Evolutionary conservation across 78 protist species (phyloP).

Genomic region (Isochrysis galbana): DNA sequence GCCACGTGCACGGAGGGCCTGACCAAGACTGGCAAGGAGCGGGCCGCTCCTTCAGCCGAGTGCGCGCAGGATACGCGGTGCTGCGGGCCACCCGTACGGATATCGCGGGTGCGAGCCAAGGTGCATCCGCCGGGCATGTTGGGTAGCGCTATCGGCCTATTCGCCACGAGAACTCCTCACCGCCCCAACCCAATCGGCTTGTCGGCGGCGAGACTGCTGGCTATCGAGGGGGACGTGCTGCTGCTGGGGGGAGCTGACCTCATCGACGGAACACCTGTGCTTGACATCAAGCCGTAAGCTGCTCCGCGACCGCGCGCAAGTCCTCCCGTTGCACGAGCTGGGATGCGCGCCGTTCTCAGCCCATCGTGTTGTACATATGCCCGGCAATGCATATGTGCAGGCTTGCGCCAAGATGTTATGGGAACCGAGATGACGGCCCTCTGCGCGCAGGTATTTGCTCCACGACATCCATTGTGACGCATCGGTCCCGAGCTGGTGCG

Average conservation of each 20-base stretch:
- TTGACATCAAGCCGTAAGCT: neutral
- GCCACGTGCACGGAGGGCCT: no score
- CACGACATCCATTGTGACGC: neutral
- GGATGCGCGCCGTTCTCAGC: no score
- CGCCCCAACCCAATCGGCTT: slow-evolving; percentile 34
- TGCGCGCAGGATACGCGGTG: neutral
- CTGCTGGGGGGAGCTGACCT: neutral
- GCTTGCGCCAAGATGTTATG: no score
- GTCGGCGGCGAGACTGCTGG: neutral
- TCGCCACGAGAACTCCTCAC: slow-evolving; percentile 35
- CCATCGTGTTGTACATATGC: no score
- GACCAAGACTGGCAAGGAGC: neutral
- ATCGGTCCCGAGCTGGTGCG: neutral
- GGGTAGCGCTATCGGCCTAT: slow-evolving; percentile 3
- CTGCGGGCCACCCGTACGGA: neutral
- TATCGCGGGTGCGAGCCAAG: neutral
- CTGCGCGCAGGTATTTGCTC: no score
- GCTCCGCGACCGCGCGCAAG: neutral
- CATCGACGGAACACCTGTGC: neutral
- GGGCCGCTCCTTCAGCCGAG: neutral
- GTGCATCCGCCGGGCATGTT: slow-evolving; percentile 19
- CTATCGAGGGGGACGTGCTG: neutral
- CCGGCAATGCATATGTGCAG: no score
- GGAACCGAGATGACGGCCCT: no score
- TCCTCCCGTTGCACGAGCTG: neutral